These are phyloP conservation scores for Acrodontium crateriforme DNA, from an alignment of 2,329 filamentous ascomycete species.

Conservation along the genomic window DNA sequence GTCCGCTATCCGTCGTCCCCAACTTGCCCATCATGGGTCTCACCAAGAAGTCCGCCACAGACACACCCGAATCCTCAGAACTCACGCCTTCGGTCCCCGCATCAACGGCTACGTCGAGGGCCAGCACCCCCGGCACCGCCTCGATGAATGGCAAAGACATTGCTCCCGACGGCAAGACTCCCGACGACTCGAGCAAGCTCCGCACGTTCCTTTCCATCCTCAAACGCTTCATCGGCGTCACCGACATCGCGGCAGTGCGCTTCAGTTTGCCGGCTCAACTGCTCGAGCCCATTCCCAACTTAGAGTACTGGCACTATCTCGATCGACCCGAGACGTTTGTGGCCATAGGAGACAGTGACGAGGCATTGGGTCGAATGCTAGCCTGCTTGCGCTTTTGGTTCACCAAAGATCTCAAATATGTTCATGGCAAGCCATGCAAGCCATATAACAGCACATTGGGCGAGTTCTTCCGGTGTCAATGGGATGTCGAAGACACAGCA, in stretches of 20 bases:
- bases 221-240: constrained; percentile 87
- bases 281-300: constrained; percentile 86
- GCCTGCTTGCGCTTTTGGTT: constrained; percentile 96
- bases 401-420: constrained; percentile 97
- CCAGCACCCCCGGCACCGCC: constrained; percentile 8
- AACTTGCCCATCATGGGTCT: constrained; percentile 1
- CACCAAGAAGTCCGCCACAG: constrained; percentile 2
- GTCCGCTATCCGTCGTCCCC: too few relatives aligned
- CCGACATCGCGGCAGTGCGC: constrained; percentile 87
- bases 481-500: constrained; percentile 74
- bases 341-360: constrained; percentile 75
- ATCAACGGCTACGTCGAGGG: constrained; percentile 8
- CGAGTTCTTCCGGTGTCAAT: constrained; percentile 97
- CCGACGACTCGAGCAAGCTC: constrained; percentile 76
- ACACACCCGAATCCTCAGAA: too few relatives aligned
- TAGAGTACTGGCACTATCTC: constrained; percentile 98
- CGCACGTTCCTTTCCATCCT: constrained; percentile 79
- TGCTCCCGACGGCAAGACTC: constrained; percentile 28
- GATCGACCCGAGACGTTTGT: constrained; percentile 86
- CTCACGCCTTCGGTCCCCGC: constrained; percentile 6
- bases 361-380: constrained; percentile 84
- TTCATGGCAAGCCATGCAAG: constrained; percentile 97
- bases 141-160: constrained; percentile 3
- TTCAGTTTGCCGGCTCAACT: constrained; percentile 94
- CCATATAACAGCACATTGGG: constrained; percentile 95